These are phyloP conservation scores for Komagataella phaffii DNA, from an alignment of 805 yeast species.

Conservation along the genomic window DNA sequence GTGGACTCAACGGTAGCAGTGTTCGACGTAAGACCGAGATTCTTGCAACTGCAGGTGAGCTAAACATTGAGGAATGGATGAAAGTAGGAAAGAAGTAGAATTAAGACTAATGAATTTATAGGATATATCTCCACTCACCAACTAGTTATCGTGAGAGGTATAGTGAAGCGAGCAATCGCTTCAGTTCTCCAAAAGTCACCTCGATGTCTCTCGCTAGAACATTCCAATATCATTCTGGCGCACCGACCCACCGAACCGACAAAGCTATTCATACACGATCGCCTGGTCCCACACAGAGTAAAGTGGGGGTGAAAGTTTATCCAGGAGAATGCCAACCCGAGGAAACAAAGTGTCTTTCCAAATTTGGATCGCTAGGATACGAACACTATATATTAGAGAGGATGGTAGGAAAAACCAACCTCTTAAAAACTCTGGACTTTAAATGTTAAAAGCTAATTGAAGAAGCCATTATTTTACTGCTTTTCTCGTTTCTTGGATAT, in stretches of 20 bases:
- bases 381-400: no score
- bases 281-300: neutral
- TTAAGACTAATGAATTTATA: no score
- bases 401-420: no score
- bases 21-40: neutral
- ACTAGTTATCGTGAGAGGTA: neutral
- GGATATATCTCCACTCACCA: no score
- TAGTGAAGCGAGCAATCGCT: neutral
- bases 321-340: neutral
- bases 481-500: no score
- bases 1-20: neutral
- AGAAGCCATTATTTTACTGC: no score
- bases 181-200: neutral
- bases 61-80: neutral
- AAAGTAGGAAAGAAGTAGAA: no score
- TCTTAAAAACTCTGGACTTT: no score
- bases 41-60: neutral
- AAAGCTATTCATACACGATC: neutral
- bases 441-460: no score
- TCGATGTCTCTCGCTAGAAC: neutral
- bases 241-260: neutral
- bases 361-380: no score
- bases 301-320: neutral
- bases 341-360: no score
- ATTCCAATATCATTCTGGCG: neutral